These are phyloP conservation scores for Acacia melanoxylon DNA, from an alignment of 306 rosid species.

Conservation along the genomic window DNA sequence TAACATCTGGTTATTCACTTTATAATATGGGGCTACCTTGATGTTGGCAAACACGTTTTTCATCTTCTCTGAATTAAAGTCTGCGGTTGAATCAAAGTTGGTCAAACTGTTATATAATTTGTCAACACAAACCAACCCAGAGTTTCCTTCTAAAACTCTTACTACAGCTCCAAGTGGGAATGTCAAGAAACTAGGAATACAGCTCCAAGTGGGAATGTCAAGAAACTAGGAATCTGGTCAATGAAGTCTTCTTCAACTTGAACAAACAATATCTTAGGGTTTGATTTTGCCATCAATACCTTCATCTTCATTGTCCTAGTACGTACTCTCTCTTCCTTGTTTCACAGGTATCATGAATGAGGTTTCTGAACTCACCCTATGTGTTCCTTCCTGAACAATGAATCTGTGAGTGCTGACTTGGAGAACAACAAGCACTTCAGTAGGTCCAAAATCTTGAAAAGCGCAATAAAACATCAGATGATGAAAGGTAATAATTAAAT, in stretches of 20 bases:
- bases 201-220: neutral
- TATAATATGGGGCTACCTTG: too few relatives aligned
- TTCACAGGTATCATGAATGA: neutral
- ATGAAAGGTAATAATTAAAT: too few relatives aligned
- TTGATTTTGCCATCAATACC: neutral
- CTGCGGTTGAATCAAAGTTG: neutral
- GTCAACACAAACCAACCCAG: neutral
- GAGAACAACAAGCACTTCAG: neutral
- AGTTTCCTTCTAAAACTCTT: neutral
- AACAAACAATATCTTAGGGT: neutral
- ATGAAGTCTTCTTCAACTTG: neutral
- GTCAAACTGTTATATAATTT: neutral
- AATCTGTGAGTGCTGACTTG: constrained; percentile 12
- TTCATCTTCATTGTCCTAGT: neutral
- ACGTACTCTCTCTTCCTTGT: neutral
- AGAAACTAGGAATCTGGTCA: neutral
- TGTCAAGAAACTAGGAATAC: constrained; percentile 2
- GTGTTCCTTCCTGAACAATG: neutral
- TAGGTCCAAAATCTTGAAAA: neutral
- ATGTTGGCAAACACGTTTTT: neutral
- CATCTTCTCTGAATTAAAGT: neutral
- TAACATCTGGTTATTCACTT: too few relatives aligned
- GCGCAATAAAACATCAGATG: too few relatives aligned
- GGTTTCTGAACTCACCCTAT: neutral
- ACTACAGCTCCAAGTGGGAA: neutral